Evolutionary conservation across 345 rosid genomes (phyloP).

Genomic region (Cardamine chenopodiifolia): DNA sequence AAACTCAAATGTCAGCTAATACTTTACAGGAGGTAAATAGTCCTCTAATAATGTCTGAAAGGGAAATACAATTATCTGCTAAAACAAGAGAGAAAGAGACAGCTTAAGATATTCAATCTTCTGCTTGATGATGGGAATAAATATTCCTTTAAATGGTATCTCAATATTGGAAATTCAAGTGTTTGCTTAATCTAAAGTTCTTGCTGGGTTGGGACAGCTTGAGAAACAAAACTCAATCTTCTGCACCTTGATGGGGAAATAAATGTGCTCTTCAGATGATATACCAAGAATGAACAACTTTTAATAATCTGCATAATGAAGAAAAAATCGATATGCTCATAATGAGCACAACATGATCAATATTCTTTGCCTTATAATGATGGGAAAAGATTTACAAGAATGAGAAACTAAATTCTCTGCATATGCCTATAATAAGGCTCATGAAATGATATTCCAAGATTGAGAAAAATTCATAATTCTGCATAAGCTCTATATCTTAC

Average conservation of each 20-base stretch:
- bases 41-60: not conserved
- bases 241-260: not conserved
- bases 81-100: not conserved
- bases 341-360: no score
- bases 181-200: not conserved
- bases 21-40: not conserved
- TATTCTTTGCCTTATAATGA: not conserved
- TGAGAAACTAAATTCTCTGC: no score
- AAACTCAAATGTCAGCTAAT: not conserved
- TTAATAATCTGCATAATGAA: no score
- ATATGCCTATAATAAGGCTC: not conserved
- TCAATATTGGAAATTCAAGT: not conserved
- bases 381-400: not conserved
- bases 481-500: not conserved
- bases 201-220: not conserved
- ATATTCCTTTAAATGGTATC: not conserved
- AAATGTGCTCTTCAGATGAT: not conserved
- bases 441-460: not conserved
- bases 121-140: not conserved
- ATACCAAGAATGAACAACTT: not conserved
- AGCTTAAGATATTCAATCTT: not conserved
- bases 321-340: no score
- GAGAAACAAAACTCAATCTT: not conserved
- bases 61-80: not conserved
- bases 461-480: not conserved